Conservation (phyloP, 805 yeast genomes). For the Yarrowia sp. region DNA sequence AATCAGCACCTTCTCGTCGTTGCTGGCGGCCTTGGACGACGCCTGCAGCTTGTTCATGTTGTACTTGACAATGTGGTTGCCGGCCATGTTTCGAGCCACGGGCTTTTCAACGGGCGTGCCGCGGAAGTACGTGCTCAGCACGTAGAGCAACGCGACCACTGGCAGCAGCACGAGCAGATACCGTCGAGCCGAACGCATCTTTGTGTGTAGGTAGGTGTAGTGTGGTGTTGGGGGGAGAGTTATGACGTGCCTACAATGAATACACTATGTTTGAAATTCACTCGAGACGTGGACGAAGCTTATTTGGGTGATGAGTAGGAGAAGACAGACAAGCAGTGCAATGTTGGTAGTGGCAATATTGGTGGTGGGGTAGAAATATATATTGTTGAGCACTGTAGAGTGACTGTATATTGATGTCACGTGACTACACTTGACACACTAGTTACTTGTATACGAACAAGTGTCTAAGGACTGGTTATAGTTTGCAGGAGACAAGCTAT, state of each 20-base stretch:
- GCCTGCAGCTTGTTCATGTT: constrained; percentile 78
- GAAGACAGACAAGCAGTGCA: too few relatives aligned
- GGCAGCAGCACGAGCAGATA: constrained; percentile 23
- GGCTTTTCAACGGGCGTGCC: constrained; percentile 27
- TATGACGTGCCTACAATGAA: background rate
- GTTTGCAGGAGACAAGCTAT: too few relatives aligned
- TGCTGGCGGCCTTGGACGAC: constrained; percentile 66
- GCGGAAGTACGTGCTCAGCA: constrained; percentile 9
- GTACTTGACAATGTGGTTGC: constrained; percentile 51
- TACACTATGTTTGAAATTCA: constrained; percentile 1
- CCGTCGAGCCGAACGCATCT: constrained; percentile 27
- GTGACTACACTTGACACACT: too few relatives aligned
- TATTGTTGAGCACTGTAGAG: too few relatives aligned
- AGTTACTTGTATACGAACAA: too few relatives aligned
- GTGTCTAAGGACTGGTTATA: too few relatives aligned
- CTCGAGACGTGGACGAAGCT: constrained; percentile 20
- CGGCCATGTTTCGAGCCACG: constrained; percentile 28
- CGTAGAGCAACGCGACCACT: constrained; percentile 18
- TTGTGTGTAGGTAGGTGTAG: background rate
- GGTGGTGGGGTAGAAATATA: too few relatives aligned
- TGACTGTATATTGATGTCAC: too few relatives aligned
- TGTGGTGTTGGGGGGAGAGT: background rate
- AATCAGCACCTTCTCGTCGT: constrained; percentile 79
- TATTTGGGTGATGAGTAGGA: too few relatives aligned
- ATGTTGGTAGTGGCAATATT: too few relatives aligned